phyloP scores from a whole-genome alignment of 2,329 filamentous ascomycete species.

The Trichoderma sp. region DNA sequence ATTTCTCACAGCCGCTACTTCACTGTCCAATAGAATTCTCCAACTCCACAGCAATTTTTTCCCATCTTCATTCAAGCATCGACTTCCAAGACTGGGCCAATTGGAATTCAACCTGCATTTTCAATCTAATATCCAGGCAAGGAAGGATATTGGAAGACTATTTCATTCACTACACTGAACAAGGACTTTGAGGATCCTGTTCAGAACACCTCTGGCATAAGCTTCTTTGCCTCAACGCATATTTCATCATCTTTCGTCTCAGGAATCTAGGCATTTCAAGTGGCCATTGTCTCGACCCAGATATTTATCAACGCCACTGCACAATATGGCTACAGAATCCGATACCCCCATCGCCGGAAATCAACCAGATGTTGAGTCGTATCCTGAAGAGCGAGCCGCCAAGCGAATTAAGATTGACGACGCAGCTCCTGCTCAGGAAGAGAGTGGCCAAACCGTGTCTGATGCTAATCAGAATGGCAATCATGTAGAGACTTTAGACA shows the following conservation, averaged over 20 bases:
- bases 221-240: neutral
- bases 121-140: neutral
- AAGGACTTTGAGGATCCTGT: neutral
- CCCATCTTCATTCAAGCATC: neutral
- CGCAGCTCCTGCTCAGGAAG: constrained; percentile 28
- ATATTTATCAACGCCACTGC: neutral
- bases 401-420: constrained; percentile 62
- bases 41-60: constrained; percentile 13
- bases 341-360: constrained; percentile 32
- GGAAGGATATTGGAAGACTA: neutral
- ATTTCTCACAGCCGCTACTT: neutral
- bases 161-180: neutral
- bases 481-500: constrained; percentile 29
- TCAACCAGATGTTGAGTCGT: constrained; percentile 26
- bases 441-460: constrained; percentile 28
- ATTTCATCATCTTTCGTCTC: neutral
- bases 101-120: neutral
- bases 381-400: constrained; percentile 46
- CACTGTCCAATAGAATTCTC: constrained; percentile 15
- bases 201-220: neutral
- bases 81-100: neutral
- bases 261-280: neutral
- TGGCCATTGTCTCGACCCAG: neutral
- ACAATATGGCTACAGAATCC: constrained; percentile 35
- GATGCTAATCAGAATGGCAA: constrained; percentile 27